Evolutionary conservation across 2,329 filamentous ascomycete genomes (phyloP), one percentile per base, ranked within the genome.

Genomic region (Bisporella sp.): DNA sequence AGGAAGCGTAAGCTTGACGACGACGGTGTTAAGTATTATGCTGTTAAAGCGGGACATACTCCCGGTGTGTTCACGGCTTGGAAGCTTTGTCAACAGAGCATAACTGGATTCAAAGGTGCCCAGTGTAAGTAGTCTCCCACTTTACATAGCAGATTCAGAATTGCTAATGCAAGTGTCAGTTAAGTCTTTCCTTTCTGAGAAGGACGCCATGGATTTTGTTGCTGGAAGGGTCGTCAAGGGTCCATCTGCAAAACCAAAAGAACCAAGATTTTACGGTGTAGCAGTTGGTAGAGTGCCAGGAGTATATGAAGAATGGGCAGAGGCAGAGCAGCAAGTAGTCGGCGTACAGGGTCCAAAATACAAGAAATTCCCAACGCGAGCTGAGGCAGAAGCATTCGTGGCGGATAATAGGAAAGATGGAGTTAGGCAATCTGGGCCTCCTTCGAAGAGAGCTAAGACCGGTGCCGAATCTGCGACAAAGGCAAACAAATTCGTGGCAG

Each of bases 311-410:
- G 73, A 81, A 50, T 85, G 90, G 89, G 68, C 77, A 9, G 79
- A 82, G 41, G 88, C 86, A 8, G 75, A 85, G 54, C 74, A 82
- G 56, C 86, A 92, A 56, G 88, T 93, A 54, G 80, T 75, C 32
- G 88, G 85, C 2, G 84, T 83, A 63, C 84, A 84, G 59, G 82
- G 82, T 2, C 79, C 80, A 40, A 82, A 81, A 58, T 82, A 86
- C 66, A 87, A 84, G 67, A 85, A 79, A 54, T 91, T 90, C 57
- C 67, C 71, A 4, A 85, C 79, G 1, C 74, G 77, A 30, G 75
- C 74, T 51, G 89, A 95, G 66, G 92, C 92, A 0, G 81, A 92
- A 62, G 80, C 80, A 21, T 96, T 87, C 64, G 87, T 96, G 46
- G 72, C 69, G 37, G 67, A 64, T 42, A 70, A 66, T 31, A 35